Percentiles rank a stretch among this genome's conserved stretches.
Conservation (phyloP, 192 early-diverging fungal species). For the Entomortierella lignicola region DNA sequence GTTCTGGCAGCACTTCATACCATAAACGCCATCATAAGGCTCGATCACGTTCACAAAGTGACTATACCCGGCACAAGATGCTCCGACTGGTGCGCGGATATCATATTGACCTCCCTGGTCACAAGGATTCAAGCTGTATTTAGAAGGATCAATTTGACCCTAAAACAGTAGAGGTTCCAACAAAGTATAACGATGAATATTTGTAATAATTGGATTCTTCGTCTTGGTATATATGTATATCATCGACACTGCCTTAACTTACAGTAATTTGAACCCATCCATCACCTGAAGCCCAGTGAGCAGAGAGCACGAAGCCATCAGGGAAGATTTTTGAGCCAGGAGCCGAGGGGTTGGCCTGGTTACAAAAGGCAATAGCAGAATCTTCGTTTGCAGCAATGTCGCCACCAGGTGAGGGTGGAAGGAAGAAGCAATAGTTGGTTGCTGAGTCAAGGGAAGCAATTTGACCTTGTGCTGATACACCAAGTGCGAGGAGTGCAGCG, state of each 20-base stretch:
- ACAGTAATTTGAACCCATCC: constrained; percentile 65
- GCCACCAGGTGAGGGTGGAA: constrained; percentile 43
- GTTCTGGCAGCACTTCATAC: constrained; percentile 61
- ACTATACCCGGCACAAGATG: constrained; percentile 52
- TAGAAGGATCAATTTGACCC: constrained; percentile 47
- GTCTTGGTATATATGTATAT: neutral
- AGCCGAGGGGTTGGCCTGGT: constrained; percentile 52
- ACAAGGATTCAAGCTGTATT: constrained; percentile 39
- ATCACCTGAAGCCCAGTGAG: constrained; percentile 54
- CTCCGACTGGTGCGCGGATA: constrained; percentile 43
- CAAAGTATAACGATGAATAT: too few relatives aligned
- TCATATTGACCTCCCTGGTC: constrained; percentile 34
- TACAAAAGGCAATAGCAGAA: constrained; percentile 59
- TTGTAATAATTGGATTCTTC: too few relatives aligned
- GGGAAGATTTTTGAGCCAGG: constrained; percentile 55
- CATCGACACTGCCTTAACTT: too few relatives aligned
- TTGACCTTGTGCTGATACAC: constrained; percentile 36
- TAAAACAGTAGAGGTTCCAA: too few relatives aligned
- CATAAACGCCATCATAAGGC: constrained; percentile 51
- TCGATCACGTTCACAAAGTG: constrained; percentile 61
- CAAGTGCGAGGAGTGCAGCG: constrained; percentile 7
- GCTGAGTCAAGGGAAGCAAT: constrained; percentile 30
- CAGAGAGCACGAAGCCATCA: constrained; percentile 56
- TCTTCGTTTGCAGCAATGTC: constrained; percentile 59
- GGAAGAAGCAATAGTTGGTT: constrained; percentile 44